Percentiles rank a stretch among this genome's conserved stretches.
phyloP scores from a whole-genome alignment of 2,329 filamentous ascomycete genomes.

The Colletotrichum tamarilloi region DNA sequence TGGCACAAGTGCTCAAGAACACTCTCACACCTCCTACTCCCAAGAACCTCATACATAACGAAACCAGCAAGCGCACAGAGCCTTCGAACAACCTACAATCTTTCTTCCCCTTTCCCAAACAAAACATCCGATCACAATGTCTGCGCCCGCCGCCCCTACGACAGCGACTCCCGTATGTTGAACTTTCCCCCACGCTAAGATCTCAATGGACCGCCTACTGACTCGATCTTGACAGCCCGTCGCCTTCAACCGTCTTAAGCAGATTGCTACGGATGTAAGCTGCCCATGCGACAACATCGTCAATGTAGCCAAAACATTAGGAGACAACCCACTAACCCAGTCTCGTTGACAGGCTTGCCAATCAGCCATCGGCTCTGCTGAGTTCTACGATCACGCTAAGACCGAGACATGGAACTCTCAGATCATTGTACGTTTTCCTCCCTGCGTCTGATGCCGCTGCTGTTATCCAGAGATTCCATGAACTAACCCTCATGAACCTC shows the following conservation, averaged over 20 bases:
- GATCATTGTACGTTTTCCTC: conserved; percentile 79
- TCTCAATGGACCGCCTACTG: background rate
- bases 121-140: conserved; percentile 20
- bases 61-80: background rate
- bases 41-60: background rate
- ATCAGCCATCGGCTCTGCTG: conserved; percentile 76
- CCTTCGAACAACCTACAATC: background rate
- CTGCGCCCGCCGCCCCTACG: conserved; percentile 7
- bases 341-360: conserved; percentile 76
- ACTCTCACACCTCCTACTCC: background rate
- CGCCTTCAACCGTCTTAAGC: conserved; percentile 79
- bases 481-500: conserved; percentile 18
- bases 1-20: background rate
- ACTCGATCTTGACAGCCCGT: conserved; percentile 69
- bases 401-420: conserved; percentile 90
- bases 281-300: conserved; percentile 1
- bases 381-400: conserved; percentile 87
- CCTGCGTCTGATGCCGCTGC: background rate
- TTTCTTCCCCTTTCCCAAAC: background rate
- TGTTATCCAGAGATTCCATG: background rate
- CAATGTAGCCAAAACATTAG: background rate
- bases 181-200: background rate
- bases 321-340: conserved; percentile 33
- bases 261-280: conserved; percentile 86
- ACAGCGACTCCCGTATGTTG: conserved; percentile 23